phyloP scores from a whole-genome alignment of 768 basidiomycete species.

The Lentinula lateritia region DNA sequence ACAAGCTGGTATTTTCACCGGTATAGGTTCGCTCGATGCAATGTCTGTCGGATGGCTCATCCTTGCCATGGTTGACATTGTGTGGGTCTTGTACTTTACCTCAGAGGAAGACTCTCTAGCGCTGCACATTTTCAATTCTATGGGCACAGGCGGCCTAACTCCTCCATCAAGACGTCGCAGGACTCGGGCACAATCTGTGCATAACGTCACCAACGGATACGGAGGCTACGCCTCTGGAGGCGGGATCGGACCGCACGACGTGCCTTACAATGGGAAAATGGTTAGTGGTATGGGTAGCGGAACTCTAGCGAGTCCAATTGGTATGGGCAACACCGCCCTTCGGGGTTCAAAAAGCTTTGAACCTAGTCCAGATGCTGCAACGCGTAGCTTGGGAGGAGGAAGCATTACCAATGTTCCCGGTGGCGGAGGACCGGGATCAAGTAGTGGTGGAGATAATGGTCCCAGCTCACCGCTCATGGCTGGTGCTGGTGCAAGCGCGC shows the following conservation, averaged over 20 bases:
- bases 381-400: conserved; percentile 33
- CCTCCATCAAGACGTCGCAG: conserved; percentile 77
- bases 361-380: conserved; percentile 33
- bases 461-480: conserved; percentile 63
- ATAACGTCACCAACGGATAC: conserved; percentile 62
- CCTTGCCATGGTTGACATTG: conserved; percentile 82
- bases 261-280: conserved; percentile 62
- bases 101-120: conserved; percentile 90
- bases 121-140: conserved; percentile 81
- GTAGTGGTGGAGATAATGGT: conserved; percentile 42
- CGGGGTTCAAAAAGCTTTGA: conserved; percentile 53
- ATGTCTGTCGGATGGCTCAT: conserved; percentile 95
- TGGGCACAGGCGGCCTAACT: conserved; percentile 81
- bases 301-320: conserved; percentile 40
- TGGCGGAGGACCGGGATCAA: conserved; percentile 29
- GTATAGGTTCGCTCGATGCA: conserved; percentile 55
- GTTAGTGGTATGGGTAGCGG: conserved; percentile 41
- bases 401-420: conserved; percentile 53
- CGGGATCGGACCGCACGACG: conserved; percentile 62
- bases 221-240: conserved; percentile 61
- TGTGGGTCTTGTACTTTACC: conserved; percentile 97
- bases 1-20: conserved; percentile 60
- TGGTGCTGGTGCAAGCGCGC: conserved; percentile 59
- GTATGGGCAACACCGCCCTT: conserved; percentile 32
- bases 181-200: conserved; percentile 57